Evolutionary conservation across 2,329 filamentous ascomycete species (phyloP).

Genomic region (Mariannaea elegans): DNA sequence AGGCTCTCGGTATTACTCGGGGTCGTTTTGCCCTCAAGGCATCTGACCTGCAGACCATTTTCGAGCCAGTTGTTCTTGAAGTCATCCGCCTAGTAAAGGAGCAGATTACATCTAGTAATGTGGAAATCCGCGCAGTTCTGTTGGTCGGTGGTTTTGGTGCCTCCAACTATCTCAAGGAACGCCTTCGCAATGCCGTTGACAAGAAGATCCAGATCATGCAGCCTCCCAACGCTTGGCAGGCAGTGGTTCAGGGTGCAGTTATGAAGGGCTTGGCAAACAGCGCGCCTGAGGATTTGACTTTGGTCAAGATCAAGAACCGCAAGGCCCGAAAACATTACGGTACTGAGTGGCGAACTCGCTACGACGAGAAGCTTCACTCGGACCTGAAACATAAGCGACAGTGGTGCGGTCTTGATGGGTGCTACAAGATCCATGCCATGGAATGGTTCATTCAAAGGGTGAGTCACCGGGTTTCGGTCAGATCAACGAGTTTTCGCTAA

Average conservation of each 20-base stretch:
- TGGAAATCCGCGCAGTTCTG: conserved; percentile 52
- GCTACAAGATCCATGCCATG: conserved; percentile 51
- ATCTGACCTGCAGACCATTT: conserved; percentile 52
- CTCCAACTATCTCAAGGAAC: conserved; percentile 55
- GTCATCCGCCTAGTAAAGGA: conserved; percentile 54
- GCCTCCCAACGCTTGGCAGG: conserved; percentile 57
- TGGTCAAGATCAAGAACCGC: conserved; percentile 51
- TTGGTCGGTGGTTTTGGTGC: conserved; percentile 57
- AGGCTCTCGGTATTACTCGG: conserved; percentile 47
- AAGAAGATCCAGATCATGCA: conserved; percentile 52
- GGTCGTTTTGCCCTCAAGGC: conserved; percentile 50
- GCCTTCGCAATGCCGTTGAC: conserved; percentile 47
- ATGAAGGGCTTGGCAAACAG: conserved; percentile 55
- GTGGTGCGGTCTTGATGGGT: conserved; percentile 50
- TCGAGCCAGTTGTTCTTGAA: conserved; percentile 54
- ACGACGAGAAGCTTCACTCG: conserved; percentile 42
- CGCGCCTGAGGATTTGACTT: conserved; percentile 45
- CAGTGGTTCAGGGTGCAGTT: conserved; percentile 59
- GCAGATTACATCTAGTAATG: conserved; percentile 50
- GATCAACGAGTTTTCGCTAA: neutral
- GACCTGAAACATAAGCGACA: conserved; percentile 44
- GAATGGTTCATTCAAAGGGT: conserved; percentile 55
- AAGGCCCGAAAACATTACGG: conserved; percentile 56
- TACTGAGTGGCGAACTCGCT: conserved; percentile 45
- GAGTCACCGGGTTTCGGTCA: conserved; percentile 11